These are phyloP conservation scores for Exophiala sideris DNA, from an alignment of 2,329 filamentous ascomycete genomes.

Conservation along the genomic window DNA sequence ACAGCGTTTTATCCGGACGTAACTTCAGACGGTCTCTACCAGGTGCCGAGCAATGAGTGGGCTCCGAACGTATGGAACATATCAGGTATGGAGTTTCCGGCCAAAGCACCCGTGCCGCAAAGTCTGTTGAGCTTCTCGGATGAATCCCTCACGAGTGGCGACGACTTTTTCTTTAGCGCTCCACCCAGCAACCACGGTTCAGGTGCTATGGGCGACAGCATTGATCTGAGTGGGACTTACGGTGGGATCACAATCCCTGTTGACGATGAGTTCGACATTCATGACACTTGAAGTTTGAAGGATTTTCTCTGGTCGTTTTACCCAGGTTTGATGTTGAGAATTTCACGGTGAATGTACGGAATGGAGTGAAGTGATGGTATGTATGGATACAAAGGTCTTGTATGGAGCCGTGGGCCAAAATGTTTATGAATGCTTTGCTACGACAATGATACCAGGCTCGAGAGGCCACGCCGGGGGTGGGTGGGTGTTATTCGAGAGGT, in stretches of 20 bases:
- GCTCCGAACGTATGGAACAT: constrained; percentile 40
- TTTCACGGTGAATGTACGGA: too few relatives aligned
- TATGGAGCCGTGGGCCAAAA: not conserved
- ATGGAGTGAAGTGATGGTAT: not conserved
- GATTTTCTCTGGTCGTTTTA: not conserved
- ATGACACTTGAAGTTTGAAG: constrained; percentile 14
- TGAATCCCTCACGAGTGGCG: constrained; percentile 56
- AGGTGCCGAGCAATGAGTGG: constrained; percentile 34
- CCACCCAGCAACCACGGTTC: constrained; percentile 26
- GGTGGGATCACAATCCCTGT: constrained; percentile 37
- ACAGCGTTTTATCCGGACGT: constrained; percentile 31
- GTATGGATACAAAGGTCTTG: not conserved
- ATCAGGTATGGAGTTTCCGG: constrained; percentile 35
- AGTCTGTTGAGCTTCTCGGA: constrained; percentile 60
- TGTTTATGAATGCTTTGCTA: not conserved
- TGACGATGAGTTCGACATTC: constrained; percentile 28
- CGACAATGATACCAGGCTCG: constrained; percentile 1
- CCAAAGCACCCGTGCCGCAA: constrained; percentile 38
- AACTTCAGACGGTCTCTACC: constrained; percentile 25
- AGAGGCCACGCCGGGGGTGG: not conserved
- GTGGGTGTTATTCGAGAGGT: not conserved
- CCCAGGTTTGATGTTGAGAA: not conserved
- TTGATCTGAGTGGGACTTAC: constrained; percentile 28
- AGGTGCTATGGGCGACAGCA: constrained; percentile 16
- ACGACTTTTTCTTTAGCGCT: constrained; percentile 40